phyloP scores from a whole-genome alignment of 2,329 filamentous ascomycete genomes.

The Verticillium zaregamsianum region DNA sequence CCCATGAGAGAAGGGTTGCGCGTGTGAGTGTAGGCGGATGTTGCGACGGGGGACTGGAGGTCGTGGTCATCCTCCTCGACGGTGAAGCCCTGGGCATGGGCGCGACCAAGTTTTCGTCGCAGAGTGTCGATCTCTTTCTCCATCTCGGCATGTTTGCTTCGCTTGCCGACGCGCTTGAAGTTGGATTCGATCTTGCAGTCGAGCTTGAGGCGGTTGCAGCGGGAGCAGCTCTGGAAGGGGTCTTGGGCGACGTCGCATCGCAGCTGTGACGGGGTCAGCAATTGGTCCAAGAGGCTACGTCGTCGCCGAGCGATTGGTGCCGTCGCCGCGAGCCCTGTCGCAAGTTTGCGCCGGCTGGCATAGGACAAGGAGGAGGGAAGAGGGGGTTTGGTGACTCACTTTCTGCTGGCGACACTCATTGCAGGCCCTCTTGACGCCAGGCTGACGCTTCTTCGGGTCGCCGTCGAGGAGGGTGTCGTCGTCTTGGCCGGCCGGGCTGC shows the following conservation, averaged over 20 bases:
- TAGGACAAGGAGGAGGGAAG: background rate
- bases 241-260: slow-evolving; percentile 82
- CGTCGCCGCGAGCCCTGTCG: background rate
- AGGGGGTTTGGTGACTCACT: slow-evolving; percentile 44
- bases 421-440: slow-evolving; percentile 73
- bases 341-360: background rate
- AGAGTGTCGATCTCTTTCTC: slow-evolving; percentile 73
- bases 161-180: slow-evolving; percentile 80
- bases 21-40: slow-evolving; percentile 54
- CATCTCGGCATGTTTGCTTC: slow-evolving; percentile 81
- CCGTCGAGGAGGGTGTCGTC: slow-evolving; percentile 51
- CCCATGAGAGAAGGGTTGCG: slow-evolving; percentile 62
- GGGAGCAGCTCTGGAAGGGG: slow-evolving; percentile 71
- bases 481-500: slow-evolving; percentile 54
- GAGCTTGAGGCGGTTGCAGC: slow-evolving; percentile 75
- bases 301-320: background rate
- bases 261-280: slow-evolving; percentile 44
- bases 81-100: slow-evolving; percentile 54
- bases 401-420: slow-evolving; percentile 86
- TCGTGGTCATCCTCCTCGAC: slow-evolving; percentile 53
- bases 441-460: slow-evolving; percentile 52
- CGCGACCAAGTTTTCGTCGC: slow-evolving; percentile 56
- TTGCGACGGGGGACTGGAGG: slow-evolving; percentile 55
- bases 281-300: background rate
- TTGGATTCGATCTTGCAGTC: slow-evolving; percentile 84